Conservation (phyloP, 1,284 basidiomycete species). For the Acaromyces ingoldii region DNA sequence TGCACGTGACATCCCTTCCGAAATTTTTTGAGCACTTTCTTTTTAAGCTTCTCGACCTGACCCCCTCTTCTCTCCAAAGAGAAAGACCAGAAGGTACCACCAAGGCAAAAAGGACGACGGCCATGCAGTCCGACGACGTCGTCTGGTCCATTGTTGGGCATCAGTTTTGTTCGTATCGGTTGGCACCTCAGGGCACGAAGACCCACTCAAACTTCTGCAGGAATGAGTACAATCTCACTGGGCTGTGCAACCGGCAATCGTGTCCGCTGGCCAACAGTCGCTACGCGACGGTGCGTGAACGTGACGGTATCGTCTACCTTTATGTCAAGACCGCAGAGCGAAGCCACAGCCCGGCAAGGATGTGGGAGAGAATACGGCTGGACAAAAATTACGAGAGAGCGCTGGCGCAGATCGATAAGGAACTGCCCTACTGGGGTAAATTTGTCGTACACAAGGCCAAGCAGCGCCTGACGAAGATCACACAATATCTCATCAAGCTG, state of each 20-base stretch:
- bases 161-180: constrained; percentile 50
- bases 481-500: constrained; percentile 98
- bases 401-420: constrained; percentile 72
- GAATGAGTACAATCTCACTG: constrained; percentile 97
- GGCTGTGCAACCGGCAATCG: constrained; percentile 91
- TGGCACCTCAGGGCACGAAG: constrained; percentile 32
- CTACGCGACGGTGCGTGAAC: constrained; percentile 94
- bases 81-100: too few relatives aligned
- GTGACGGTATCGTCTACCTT: constrained; percentile 88
- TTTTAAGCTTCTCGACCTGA: too few relatives aligned
- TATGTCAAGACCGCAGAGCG: constrained; percentile 97
- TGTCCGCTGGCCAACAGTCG: constrained; percentile 95
- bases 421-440: constrained; percentile 95
- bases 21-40: too few relatives aligned
- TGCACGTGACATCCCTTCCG: too few relatives aligned
- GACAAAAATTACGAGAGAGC: constrained; percentile 93
- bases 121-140: constrained; percentile 50
- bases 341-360: constrained; percentile 86
- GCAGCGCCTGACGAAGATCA: constrained; percentile 97
- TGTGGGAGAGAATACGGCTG: constrained; percentile 94
- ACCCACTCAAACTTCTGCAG: constrained; percentile 75
- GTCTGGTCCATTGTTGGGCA: constrained; percentile 49
- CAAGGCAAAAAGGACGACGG: too few relatives aligned
- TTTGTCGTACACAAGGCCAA: constrained; percentile 98
- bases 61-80: too few relatives aligned